Base-by-base conservation (phyloP, 805 yeast genomes). In the Cyberlindnera mrakii region DNA sequence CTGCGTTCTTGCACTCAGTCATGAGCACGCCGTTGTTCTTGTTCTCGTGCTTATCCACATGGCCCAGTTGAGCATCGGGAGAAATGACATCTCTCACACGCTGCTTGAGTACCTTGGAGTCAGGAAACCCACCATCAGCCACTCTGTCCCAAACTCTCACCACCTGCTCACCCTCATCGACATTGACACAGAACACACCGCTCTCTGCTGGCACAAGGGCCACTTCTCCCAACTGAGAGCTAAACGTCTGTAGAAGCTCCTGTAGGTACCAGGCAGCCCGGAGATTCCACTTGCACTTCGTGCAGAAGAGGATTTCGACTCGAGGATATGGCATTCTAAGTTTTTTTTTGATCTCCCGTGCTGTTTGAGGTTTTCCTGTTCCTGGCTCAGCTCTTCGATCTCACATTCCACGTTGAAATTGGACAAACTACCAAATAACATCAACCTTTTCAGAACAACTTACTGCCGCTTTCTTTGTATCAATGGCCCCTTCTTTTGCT, bases 231-330 rank as follows among this genome's bases (percentile, higher is more conserved):
- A 79, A 54, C 18, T 68, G 66, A 5, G 63, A 60, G 4, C 80
- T 81, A 60, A 87, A 89, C 0, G 96, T 89, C 55, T 84, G 87
- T n/a, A 88, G 64, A 1, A 89, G 66, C 61, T 88, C 96, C 58
- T 85, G 96, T 29, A 79, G 67, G 52, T 86, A 86, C 96, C 96
- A 89, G 0, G 86, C 74, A 2, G 96, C 95, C 11, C 96, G 67
- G 37, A 86, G 73, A 53, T 85, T 84, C 96, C 96, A 88, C 55
- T 84, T 83, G 68, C 96, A 88, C 57, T 75, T 77, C 32, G 84
- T 82, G 58, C 96, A 88, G 63, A 82, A 88, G 51, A 76, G 72
- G 34, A 88, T 86, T 5, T 77, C 65, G 2, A 88, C 75, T 35
- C 78, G 67, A 3, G 95, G 93, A 45, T 70, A 78, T 27, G 40